A percentile compares a stretch with the other conserved stretches of the same genome.
These are phyloP conservation scores for Pyricularia grisea DNA, from an alignment of 2,329 filamentous ascomycete species.

Conservation along the genomic window DNA sequence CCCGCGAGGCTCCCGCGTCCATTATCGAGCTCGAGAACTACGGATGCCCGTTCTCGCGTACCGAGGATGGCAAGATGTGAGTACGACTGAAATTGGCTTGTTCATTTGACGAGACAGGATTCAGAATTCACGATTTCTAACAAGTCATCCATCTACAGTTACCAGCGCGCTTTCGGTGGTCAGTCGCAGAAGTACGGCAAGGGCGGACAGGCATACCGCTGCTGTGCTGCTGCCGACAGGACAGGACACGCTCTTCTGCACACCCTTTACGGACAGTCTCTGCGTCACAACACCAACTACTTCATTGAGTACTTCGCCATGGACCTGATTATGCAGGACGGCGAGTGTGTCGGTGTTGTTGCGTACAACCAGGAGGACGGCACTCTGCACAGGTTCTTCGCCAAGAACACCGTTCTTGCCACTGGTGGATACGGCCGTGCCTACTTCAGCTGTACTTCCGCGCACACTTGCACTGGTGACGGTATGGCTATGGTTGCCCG, in stretches of 20 bases:
- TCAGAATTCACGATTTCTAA: neutral
- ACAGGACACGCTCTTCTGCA: constrained; percentile 96
- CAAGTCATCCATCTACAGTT: constrained; percentile 35
- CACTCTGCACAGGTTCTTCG: constrained; percentile 91
- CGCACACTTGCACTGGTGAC: constrained; percentile 97
- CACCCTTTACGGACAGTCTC: constrained; percentile 95
- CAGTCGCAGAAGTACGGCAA: constrained; percentile 93
- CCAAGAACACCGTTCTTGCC: constrained; percentile 92
- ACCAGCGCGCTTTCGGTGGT: constrained; percentile 97
- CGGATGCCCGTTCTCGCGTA: constrained; percentile 93
- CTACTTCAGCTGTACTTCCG: constrained; percentile 97
- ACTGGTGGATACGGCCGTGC: constrained; percentile 96
- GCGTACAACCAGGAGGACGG: constrained; percentile 99
- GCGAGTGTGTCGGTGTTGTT: constrained; percentile 90
- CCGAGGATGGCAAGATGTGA: constrained; percentile 90
- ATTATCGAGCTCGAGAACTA: constrained; percentile 97
- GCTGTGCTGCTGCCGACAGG: constrained; percentile 91
- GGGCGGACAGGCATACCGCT: constrained; percentile 95
- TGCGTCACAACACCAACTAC: constrained; percentile 98
- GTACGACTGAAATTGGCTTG: constrained; percentile 16
- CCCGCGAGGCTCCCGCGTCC: constrained; percentile 80
- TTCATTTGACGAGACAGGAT: neutral
- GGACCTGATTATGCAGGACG: constrained; percentile 95
- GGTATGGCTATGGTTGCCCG: constrained; percentile 99
- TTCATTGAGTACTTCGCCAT: constrained; percentile 99